Evolutionary conservation across 2,329 filamentous ascomycete species (phyloP), one percentile per base, ranked within the genome.

Genomic region (Alternaria incomplexa): DNA sequence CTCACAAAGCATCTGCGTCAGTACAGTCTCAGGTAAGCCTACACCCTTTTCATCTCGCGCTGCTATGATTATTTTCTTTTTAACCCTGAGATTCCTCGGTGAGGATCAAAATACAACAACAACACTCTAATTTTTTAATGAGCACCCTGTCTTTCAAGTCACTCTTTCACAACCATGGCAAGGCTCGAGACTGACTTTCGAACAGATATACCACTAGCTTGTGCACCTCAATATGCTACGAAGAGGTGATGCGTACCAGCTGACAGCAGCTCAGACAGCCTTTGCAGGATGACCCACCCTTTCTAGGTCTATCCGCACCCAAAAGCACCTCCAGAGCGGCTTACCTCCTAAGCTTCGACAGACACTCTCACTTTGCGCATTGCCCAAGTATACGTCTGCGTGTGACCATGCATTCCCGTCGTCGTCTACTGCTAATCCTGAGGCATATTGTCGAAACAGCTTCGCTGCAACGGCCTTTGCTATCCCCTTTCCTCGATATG

Each of bases 121-220:
- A 67, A 73, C 69, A 89, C 87, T 90, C 87, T 90, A 89, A 89
- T 90, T 90, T 90, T 89, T 90, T 89, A 80, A 86, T 89, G 88
- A 90, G 75, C 77, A 69, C 32, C 36, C 13, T 20, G 32, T 11
- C 44, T 23, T 59, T 56, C 52, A 66, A 55, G 23, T 56, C n/a
- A 11, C 32, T 52, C 9, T 28, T 56, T 64, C 23, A 25, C 15
- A 40, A 36, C 40, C 40, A 26, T 46, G 13, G 15, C 40, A 44
- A 43, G 45, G 12, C 52, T 61, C 46, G 52, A 66, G 47, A 64
- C 73, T 75, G 67, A 75, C 71, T 61, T 52, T 57, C 36, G 57
- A 62, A 61, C 62, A 75, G 74, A 70, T 67, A 47, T 48, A 44
- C 30, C 8, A 20, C 28, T 48, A 13, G 52, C 55, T 32, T n/a